Evolutionary conservation across 1,284 basidiomycete species (phyloP), one percentile per base, ranked within the genome.

Genomic region (Schizopora paradoxa): DNA sequence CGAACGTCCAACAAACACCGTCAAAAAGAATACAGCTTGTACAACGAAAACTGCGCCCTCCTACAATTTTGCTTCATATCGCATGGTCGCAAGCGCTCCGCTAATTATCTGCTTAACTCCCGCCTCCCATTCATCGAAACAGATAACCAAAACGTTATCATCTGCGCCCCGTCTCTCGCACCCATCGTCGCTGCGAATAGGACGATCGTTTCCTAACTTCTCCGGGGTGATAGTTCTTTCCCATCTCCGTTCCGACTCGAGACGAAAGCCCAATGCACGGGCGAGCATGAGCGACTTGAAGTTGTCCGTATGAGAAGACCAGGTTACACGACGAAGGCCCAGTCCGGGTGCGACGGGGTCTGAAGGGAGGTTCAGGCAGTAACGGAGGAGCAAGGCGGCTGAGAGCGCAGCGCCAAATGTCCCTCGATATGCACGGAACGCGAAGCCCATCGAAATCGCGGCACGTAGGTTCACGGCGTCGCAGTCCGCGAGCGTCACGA

Each of bases 341-440:
- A 86, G 64, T 1, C 75, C 76, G 2, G 52, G 55, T n/a, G 49
- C 49, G 10, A 63, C 62, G 4, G 64, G 46, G 18, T 38, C 62
- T 2, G 56, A 54, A 0, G 74, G 74, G 4, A 70, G 56, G 25
- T 79, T 70, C 22, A 86, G 66, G n/a, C 66, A 61, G 53, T 77
- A 79, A 18, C 68, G 69, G 39, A 86, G 59, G 19, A 87, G 60
- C 8, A 86, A 59, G 1, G 77, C 77, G 27, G 77, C 66, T 0
- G 81, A 75, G 56, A 84, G 78, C 7, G 77, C 70, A 5, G 73
- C 67, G 41, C 88, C 73, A 53, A 83, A 77, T 2, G 78, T 82
- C 26, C 77, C 67, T 49, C 84, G 82, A 59, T 80, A 86, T 1
- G 60, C 61, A 2, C 72, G 67, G 13, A 73, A 57, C n/a, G 68